Evolutionary conservation across 2,329 filamentous ascomycete species (phyloP), one percentile per base, ranked within the genome.

Genomic region (Helminthosporium solani): DNA sequence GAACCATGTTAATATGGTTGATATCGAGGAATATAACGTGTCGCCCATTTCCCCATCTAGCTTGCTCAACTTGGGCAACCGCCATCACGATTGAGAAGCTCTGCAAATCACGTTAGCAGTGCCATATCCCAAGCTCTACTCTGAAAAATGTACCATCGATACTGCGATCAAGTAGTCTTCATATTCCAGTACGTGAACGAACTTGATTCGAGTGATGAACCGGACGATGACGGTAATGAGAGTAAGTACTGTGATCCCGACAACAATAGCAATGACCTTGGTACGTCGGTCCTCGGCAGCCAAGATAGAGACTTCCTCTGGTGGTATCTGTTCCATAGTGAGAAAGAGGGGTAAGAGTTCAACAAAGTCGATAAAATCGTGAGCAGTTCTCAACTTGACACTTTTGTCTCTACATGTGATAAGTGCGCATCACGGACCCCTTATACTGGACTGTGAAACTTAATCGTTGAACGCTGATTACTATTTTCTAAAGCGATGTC

Each of bases 1-100:
- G 21, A 7, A 52, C 46, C 2, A 33, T 33, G 3, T 41, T 43
- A 1, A 54, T 34, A 12, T 46, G 47, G 1, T 50, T 49, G n/a
- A 48, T 55, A 11, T 47, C 11, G 3, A 66, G 21, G n/a, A 63
- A 57, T 3, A 61, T 44, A 1, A 46, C 28, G 34, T 65, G 63
- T 37, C 52, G 61, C 19, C 63, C 63, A 20, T 4, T 38, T 12
- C 38, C 42, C 20, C 25, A 44, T 44, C 31, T 30, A 11, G 21
- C 33, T 16, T 38, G 7, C n/a, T 30, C 18, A 25, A 44, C 19
- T 27, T 44, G 42, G 18, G 14, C n/a, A 12, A 30, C 42, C 6
- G 16, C 34, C 16, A 21, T 16, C 3, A 27, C 18, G 14, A 44
- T 31, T 8, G 42, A 37, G 16, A 34, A 33, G 16, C 12, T 6